phyloP scores from a whole-genome alignment of 1,284 basidiomycete species.

The Cryptococcus jaspeensis region DNA sequence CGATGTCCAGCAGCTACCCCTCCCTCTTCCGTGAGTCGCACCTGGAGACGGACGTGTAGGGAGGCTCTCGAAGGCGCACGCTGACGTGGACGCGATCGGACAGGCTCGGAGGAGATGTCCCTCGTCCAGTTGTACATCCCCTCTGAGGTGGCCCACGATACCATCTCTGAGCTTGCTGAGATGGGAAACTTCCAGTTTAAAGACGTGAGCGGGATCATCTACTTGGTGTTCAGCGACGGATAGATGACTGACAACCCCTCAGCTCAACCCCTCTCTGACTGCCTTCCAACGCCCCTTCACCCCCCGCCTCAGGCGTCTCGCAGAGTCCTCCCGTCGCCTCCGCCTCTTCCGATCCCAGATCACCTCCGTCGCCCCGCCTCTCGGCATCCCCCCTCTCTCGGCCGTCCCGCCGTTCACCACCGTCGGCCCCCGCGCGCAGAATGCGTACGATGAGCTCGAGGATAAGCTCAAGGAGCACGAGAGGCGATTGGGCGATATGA shows the following conservation, averaged over 20 bases:
- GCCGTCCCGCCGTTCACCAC: slow-evolving; percentile 80
- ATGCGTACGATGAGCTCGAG: slow-evolving; percentile 91
- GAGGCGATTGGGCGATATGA: slow-evolving; percentile 83
- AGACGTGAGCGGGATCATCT: slow-evolving; percentile 64
- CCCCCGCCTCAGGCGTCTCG: slow-evolving; percentile 87
- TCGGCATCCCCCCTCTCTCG: slow-evolving; percentile 76
- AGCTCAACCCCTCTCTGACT: slow-evolving; percentile 93
- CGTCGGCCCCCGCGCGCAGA: slow-evolving; percentile 84
- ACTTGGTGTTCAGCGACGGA: neutral
- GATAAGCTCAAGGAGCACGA: slow-evolving; percentile 86
- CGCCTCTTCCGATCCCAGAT: slow-evolving; percentile 89
- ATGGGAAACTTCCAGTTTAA: slow-evolving; percentile 97
- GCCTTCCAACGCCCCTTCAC: slow-evolving; percentile 99
- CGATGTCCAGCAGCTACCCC: slow-evolving; percentile 58
- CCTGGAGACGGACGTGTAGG: neutral
- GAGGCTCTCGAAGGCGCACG: neutral
- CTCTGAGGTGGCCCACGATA: slow-evolving; percentile 94
- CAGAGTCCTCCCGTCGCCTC: slow-evolving; percentile 92
- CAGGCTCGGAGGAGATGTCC: slow-evolving; percentile 95
- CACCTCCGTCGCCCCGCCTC: slow-evolving; percentile 64
- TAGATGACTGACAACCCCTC: slow-evolving; percentile 15
- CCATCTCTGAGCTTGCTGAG: slow-evolving; percentile 91
- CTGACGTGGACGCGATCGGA: slow-evolving; percentile 9
- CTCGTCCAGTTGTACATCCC: slow-evolving; percentile 97
- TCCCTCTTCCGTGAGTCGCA: slow-evolving; percentile 72